Conservation (phyloP, 331 rosid genomes). For the Malus hybrid region DNA sequence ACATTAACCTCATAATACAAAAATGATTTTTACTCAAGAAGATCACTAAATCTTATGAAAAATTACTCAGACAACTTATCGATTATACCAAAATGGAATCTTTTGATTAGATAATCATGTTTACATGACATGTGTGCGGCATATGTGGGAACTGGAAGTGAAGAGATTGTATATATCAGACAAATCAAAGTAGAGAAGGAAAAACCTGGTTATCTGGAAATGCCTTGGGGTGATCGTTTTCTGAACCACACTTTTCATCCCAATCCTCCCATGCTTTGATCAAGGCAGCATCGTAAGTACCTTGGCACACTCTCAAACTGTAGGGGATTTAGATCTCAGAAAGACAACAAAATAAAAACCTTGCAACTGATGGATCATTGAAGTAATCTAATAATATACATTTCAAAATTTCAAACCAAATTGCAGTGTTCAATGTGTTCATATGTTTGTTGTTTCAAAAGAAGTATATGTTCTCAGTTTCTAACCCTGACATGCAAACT, state of each 20-base stretch:
- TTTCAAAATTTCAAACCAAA: not conserved
- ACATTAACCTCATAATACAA: not conserved
- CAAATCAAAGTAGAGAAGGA: constrained; percentile 1
- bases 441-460: not conserved
- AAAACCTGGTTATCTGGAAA: constrained; percentile 83
- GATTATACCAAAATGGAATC: not conserved
- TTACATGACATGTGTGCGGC: not conserved
- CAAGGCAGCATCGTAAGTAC: constrained; percentile 58
- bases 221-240: constrained; percentile 80
- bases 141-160: not conserved
- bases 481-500: no score
- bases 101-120: not conserved
- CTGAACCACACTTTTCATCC: constrained; percentile 63
- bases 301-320: constrained; percentile 80
- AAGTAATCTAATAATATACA: not conserved
- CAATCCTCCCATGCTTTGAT: constrained; percentile 82
- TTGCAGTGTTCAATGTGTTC: not conserved
- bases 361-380: not conserved
- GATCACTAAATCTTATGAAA: not conserved
- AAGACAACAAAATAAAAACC: constrained; percentile 16
- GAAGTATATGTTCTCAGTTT: no score
- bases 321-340: constrained; percentile 14
- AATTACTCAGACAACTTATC: not conserved
- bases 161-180: not conserved
- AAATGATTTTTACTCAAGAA: not conserved